Conservation (phyloP, 140 eudicot species). For the Oenanthe javanica region DNA sequence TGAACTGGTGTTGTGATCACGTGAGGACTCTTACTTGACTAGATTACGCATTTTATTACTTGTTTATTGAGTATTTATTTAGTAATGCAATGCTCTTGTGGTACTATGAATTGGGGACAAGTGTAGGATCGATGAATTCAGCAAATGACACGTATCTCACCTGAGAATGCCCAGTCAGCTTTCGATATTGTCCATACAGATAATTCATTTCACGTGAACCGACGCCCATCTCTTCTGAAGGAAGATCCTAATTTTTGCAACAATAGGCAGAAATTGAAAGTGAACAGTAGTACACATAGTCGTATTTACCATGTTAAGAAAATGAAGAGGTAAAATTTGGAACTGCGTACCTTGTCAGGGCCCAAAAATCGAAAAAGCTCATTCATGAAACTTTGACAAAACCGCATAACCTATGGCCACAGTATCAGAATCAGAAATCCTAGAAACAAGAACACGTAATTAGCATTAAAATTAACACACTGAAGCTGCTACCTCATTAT, state of each 20-base stretch:
- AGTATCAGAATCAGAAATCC: constrained; percentile 11
- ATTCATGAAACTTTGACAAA: constrained; percentile 96
- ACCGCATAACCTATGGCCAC: constrained; percentile 64
- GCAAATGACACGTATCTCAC: constrained; percentile 31
- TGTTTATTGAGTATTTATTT: background rate
- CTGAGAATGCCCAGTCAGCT: constrained; percentile 91
- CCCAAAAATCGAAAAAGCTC: constrained; percentile 92
- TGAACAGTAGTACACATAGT: background rate
- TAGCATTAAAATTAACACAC: constrained; percentile 3
- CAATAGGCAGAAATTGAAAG: constrained; percentile 3
- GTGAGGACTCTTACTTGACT: background rate
- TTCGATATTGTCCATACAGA: constrained; percentile 87
- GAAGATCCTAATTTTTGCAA: constrained; percentile 68
- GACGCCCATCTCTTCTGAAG: constrained; percentile 97
- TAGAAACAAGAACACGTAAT: background rate
- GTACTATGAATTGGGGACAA: background rate
- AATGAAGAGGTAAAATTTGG: background rate
- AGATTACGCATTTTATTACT: background rate
- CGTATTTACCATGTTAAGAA: background rate
- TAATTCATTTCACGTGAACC: constrained; percentile 98
- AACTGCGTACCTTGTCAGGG: constrained; percentile 73
- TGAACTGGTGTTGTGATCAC: background rate
- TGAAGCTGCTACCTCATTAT: constrained; percentile 59
- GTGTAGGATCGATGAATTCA: background rate
- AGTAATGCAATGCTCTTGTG: background rate